Evolutionary conservation across 1,139 yeast genomes (phyloP).

Genomic region (Yamadazyma aaseri): DNA sequence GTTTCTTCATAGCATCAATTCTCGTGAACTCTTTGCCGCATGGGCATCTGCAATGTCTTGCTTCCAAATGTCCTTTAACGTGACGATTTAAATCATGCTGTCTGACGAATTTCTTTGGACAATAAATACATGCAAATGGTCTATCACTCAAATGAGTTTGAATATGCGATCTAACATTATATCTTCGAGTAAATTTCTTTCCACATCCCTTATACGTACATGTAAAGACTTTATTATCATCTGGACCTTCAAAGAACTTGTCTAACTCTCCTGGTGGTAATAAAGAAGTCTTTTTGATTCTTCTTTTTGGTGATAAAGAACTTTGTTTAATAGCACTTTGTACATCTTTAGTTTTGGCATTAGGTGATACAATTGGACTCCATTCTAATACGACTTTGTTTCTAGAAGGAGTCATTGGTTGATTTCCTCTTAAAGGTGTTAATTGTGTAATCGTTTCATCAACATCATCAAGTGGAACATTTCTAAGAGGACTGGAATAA

Average conservation of each 20-base stretch:
- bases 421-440: constrained; percentile 37
- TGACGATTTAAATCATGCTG: constrained; percentile 95
- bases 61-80: constrained; percentile 79
- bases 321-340: constrained; percentile 39
- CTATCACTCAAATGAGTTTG: constrained; percentile 96
- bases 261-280: constrained; percentile 91
- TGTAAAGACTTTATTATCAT: constrained; percentile 61
- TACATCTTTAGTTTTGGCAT: constrained; percentile 37
- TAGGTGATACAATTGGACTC: constrained; percentile 56
- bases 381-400: constrained; percentile 46
- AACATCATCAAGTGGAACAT: constrained; percentile 26
- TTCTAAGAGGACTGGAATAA: constrained; percentile 26
- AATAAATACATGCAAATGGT: constrained; percentile 66
- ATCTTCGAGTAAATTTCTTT: constrained; percentile 81
- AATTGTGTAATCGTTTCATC: constrained; percentile 42
- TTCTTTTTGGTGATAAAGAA: constrained; percentile 42
- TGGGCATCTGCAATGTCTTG: constrained; percentile 68
- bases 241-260: constrained; percentile 78
- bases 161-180: constrained; percentile 94
- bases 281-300: constrained; percentile 63
- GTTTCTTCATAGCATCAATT: constrained; percentile 84
- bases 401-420: constrained; percentile 36
- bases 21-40: constrained; percentile 93
- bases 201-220: constrained; percentile 82
- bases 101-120: constrained; percentile 74